Conservation (phyloP, 805 yeast species). For the Metschnikowia aberdeeniae region DNA sequence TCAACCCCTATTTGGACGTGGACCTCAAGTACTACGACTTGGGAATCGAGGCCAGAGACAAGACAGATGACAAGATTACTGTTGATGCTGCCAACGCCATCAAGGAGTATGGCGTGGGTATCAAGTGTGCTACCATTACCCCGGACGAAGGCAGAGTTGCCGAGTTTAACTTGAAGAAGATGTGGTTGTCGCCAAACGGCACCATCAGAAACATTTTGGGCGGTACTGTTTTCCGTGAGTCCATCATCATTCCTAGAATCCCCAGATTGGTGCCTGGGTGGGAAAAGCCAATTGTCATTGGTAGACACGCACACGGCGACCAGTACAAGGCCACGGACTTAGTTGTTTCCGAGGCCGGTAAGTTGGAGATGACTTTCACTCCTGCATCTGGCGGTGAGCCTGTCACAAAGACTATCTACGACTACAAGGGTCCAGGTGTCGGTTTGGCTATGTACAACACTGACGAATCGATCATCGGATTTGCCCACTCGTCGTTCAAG, state of each 20-base stretch:
- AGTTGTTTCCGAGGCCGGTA: slow-evolving; percentile 76
- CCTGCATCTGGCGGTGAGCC: slow-evolving; percentile 61
- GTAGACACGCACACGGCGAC: slow-evolving; percentile 97
- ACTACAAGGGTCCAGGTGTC: slow-evolving; percentile 71
- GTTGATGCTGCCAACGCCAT: slow-evolving; percentile 88
- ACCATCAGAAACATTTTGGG: slow-evolving; percentile 93
- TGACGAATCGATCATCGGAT: slow-evolving; percentile 82
- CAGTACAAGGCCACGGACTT: slow-evolving; percentile 93
- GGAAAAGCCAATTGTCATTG: slow-evolving; percentile 94
- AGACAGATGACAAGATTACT: slow-evolving; percentile 85
- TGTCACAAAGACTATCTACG: slow-evolving; percentile 57
- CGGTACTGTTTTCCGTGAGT: slow-evolving; percentile 96
- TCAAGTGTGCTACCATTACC: slow-evolving; percentile 98
- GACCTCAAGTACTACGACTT: slow-evolving; percentile 91
- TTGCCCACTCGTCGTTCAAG: slow-evolving; percentile 90
- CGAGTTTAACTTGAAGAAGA: slow-evolving; percentile 85
- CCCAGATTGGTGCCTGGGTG: slow-evolving; percentile 89
- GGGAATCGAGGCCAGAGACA: slow-evolving; percentile 81
- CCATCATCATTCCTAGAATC: slow-evolving; percentile 83
- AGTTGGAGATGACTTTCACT: slow-evolving; percentile 69
- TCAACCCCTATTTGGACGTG: slow-evolving; percentile 79
- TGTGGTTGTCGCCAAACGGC: slow-evolving; percentile 98
- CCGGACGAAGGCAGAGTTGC: slow-evolving; percentile 94
- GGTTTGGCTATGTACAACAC: slow-evolving; percentile 95
- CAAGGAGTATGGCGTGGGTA: slow-evolving; percentile 83